Base-by-base conservation (phyloP, 73 alveolate genomes). In the Effrenium voratum region DNA sequence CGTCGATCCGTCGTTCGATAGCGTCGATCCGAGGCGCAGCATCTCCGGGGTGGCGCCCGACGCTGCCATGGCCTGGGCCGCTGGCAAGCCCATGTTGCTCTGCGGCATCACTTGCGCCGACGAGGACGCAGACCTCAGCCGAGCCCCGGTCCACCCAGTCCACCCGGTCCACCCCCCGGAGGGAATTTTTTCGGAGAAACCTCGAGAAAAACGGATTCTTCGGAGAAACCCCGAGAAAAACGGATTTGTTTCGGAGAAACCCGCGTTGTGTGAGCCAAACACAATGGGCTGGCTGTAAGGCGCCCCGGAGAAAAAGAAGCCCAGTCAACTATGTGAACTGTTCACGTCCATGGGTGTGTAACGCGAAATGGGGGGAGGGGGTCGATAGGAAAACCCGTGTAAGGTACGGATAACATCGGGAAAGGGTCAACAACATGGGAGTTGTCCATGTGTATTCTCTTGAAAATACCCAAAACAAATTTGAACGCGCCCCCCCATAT, bases 1-100 rank as follows among this genome's bases (percentile, higher is more conserved):
- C n/a, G n/a, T n/a, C n/a, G n/a, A n/a, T n/a, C n/a, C n/a, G n/a
- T n/a, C n/a, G n/a, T n/a, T n/a, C n/a, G n/a, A n/a, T n/a, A n/a
- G n/a, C n/a, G n/a, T n/a, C n/a, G n/a, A n/a, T n/a, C n/a, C n/a
- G n/a, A n/a, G n/a, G n/a, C n/a, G n/a, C n/a, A n/a, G n/a, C n/a
- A n/a, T n/a, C 22, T 36, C 63, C 28, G 83, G 79, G 41, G 83
- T 46, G 50, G 70, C 84, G 22, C 87, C 44, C 19, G 97, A 86
- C 28, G 97, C 97, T 34, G 97, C 97, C 97, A 90, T 90, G 97
- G 97, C 97, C 87, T 90, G 97, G 44, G 97, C 97, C 88, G 97
- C 97, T 12, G 97, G 97, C n/a, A 90, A 87, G 50, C 97, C 97
- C 97, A 82, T 82, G 92, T 82, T 82, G n/a, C n/a, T n/a, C n/a